These are phyloP conservation scores for Coemansia sp. DNA, from an alignment of 192 early-diverging fungal species.

Conservation along the genomic window DNA sequence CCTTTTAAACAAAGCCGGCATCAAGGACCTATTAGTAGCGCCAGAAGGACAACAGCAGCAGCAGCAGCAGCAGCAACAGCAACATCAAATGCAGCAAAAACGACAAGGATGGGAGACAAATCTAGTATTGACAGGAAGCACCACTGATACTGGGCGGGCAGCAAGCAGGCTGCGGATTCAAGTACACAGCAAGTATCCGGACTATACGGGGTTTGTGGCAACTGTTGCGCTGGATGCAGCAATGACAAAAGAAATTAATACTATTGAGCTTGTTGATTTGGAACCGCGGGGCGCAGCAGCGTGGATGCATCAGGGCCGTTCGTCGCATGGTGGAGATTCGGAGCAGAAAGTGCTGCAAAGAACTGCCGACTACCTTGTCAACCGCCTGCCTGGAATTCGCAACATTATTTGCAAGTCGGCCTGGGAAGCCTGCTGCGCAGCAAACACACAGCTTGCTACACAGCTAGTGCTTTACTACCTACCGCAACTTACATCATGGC, in stretches of 20 bases:
- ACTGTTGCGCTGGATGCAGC: constrained; percentile 1
- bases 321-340: neutral
- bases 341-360: neutral
- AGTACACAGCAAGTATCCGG: constrained; percentile 14
- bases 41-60: neutral
- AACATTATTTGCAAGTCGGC: constrained; percentile 6
- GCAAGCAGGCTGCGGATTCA: constrained; percentile 18
- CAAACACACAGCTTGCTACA: constrained; percentile 15
- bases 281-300: neutral
- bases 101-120: constrained; percentile 20
- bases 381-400: constrained; percentile 10
- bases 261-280: constrained; percentile 23
- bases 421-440: constrained; percentile 24
- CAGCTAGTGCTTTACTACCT: constrained; percentile 7
- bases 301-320: neutral
- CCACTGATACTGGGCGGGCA: neutral
- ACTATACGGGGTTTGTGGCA: constrained; percentile 15
- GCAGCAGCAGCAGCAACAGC: neutral
- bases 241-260: neutral
- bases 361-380: neutral
- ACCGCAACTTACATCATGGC: constrained; percentile 8
- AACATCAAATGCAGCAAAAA: neutral
- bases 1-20: too few species aligned
- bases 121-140: neutral
- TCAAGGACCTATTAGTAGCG: too few species aligned